Percentiles rank a stretch among this genome's conserved stretches.
Conservation (phyloP, 192 early-diverging fungal genomes). For the Entophlyctis helioformis region DNA sequence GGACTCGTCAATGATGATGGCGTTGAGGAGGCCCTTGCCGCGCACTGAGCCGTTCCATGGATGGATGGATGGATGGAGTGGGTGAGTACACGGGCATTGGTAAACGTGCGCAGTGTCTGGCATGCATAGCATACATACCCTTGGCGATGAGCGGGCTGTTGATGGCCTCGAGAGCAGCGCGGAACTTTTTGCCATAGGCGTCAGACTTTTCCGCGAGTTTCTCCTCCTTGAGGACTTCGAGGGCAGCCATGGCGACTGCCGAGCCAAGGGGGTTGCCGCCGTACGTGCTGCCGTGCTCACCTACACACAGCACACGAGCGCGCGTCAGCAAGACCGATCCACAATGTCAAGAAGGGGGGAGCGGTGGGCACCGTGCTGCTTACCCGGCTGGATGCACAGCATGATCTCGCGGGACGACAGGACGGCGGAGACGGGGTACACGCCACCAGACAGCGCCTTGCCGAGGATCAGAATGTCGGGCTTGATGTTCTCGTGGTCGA, state of each 20-base stretch:
- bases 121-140: not conserved
- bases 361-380: not conserved
- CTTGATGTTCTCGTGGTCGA: slow-evolving; percentile 85
- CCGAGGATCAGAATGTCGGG: slow-evolving; percentile 92
- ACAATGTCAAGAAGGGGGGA: not conserved
- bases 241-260: slow-evolving; percentile 87
- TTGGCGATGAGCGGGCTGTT: slow-evolving; percentile 58
- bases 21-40: slow-evolving; percentile 90
- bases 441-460: slow-evolving; percentile 94
- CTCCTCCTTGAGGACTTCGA: slow-evolving; percentile 92
- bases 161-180: slow-evolving; percentile 59
- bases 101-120: too few relatives aligned
- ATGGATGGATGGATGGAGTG: not conserved
- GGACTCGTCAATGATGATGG: slow-evolving; percentile 84
- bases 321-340: not conserved
- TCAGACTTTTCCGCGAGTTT: slow-evolving; percentile 68
- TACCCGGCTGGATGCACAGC: slow-evolving; percentile 34
- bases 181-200: slow-evolving; percentile 73
- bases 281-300: slow-evolving; percentile 96
- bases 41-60: slow-evolving; percentile 36
- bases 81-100: not conserved
- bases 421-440: slow-evolving; percentile 94
- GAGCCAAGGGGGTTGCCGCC: slow-evolving; percentile 94
- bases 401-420: slow-evolving; percentile 59
- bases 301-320: slow-evolving; percentile 74